Evolutionary conservation across 2,329 filamentous ascomycete species (phyloP).

Genomic region (Shiraia bambusicola): DNA sequence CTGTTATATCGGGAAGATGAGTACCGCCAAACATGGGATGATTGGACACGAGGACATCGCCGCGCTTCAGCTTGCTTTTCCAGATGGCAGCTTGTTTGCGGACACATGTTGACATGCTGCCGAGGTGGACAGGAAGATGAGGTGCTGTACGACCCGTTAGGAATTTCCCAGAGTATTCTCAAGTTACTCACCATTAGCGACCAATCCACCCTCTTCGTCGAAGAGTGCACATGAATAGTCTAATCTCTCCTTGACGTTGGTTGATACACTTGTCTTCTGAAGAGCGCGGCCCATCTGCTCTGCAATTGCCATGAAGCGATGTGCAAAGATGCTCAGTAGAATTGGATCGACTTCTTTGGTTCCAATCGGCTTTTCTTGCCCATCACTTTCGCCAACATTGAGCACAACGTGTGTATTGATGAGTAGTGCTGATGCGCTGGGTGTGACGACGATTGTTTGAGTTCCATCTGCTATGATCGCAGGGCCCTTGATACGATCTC

Average conservation of each 20-base stretch:
- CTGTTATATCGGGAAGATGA: conserved; percentile 80
- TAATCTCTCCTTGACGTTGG: conserved; percentile 78
- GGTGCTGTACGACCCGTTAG: conserved; percentile 55
- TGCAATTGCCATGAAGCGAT: conserved; percentile 82
- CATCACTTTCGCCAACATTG: conserved; percentile 66
- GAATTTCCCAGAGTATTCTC: neutral
- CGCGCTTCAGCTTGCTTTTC: conserved; percentile 73
- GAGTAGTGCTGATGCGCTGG: conserved; percentile 72
- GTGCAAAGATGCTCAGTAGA: conserved; percentile 75
- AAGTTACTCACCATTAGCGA: conserved; percentile 61
- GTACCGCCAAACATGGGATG: conserved; percentile 84
- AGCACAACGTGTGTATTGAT: conserved; percentile 88
- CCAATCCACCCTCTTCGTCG: conserved; percentile 71
- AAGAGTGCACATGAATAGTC: conserved; percentile 85
- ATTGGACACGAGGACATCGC: conserved; percentile 81
- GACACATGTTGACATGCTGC: conserved; percentile 84
- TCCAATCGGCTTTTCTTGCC: conserved; percentile 50
- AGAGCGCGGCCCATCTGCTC: conserved; percentile 80
- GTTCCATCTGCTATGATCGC: conserved; percentile 85
- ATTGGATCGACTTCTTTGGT: conserved; percentile 70
- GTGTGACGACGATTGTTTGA: conserved; percentile 89
- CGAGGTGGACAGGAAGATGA: conserved; percentile 78
- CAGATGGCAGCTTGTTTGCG: conserved; percentile 77
- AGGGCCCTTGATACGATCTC: conserved; percentile 73
- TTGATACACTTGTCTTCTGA: conserved; percentile 78